Evolutionary conservation across 2,329 filamentous ascomycete genomes (phyloP), one percentile per base, ranked within the genome.

Genomic region (Cercospora brassicicola): DNA sequence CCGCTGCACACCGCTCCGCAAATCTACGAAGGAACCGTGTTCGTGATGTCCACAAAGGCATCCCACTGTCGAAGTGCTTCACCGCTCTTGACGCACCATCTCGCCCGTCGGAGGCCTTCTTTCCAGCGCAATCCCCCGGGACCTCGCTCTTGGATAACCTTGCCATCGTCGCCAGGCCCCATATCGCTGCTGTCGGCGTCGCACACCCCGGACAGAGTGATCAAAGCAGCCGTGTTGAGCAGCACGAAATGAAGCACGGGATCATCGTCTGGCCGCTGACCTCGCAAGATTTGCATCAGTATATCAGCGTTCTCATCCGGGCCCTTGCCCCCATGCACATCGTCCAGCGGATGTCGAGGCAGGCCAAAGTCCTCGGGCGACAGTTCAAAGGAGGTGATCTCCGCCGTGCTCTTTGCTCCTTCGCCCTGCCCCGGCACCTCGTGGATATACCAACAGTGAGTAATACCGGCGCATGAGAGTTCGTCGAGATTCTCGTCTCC

Each of bases 401-500:
- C 87, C 76, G 80, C 88, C 74, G 81, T 73, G 63, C 77, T 84
- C 65, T 75, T 76, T 3, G 81, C 79, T 23, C 59, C 85, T 11
- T 82, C 64, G 86, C 78, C 18, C 78, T 76, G 10, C 26, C 78
- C 77, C 9, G 76, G 66, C 2, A 62, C 64, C 59, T 76, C 71
- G 51, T 75, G 84, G 78, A 76, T 72, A 60, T 74, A 89, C 95
- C 95, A 99, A 85, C 94, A 97, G 75, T 91, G 89, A 2, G 94
- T 96, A 39, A 85, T 85, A 0, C 95, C 94, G 0, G 94, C 95
- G 74, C 94, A 97, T 74, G 91, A 95, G 69, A 99, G 88, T 82
- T 99, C 95, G 78, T 99, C 95, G 31, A 99, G 88, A 74, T 98
- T 93, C 82, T 98, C 96, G 72, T 91, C 90, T 53, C 95, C 95